Conservation (phyloP, 2,329 filamentous ascomycete genomes). For the Cryphonectria parasitica region DNA sequence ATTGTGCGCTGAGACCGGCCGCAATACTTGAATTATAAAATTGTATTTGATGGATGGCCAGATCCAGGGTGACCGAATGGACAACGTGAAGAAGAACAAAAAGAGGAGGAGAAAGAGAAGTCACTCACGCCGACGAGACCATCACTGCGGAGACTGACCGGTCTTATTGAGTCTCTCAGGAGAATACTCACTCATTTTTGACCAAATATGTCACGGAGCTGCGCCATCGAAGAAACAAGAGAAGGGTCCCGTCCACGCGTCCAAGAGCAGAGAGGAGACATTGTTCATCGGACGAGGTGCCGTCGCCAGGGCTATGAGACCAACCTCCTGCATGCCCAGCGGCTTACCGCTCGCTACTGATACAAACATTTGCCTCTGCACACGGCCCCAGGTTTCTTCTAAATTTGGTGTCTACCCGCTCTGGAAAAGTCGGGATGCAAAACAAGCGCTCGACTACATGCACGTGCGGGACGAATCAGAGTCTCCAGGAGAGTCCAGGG, state of each 20-base stretch:
- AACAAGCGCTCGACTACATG: not conserved
- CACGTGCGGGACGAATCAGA: not conserved
- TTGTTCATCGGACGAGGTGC: not conserved
- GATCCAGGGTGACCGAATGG: not conserved
- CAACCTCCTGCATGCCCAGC: slow-evolving; percentile 3
- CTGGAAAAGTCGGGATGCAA: not conserved
- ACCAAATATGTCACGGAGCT: not conserved
- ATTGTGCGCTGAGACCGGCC: not conserved
- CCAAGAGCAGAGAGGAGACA: not conserved
- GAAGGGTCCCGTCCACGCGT: not conserved
- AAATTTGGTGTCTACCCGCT: not conserved
- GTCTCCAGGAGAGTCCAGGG: not conserved
- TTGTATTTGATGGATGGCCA: not conserved
- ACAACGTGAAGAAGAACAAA: not conserved
- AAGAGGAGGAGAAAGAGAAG: not conserved
- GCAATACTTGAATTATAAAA: not conserved
- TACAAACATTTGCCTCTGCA: not conserved
- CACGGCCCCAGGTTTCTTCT: not conserved
- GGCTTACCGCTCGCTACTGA: not conserved
- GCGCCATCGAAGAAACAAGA: not conserved
- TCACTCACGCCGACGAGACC: not conserved
- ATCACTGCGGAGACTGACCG: not conserved
- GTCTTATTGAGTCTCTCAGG: not conserved
- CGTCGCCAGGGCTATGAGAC: slow-evolving; percentile 5
- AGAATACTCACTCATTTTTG: not conserved